Conservation (phyloP, 306 rosid species). For the Rubus parviflorus region DNA sequence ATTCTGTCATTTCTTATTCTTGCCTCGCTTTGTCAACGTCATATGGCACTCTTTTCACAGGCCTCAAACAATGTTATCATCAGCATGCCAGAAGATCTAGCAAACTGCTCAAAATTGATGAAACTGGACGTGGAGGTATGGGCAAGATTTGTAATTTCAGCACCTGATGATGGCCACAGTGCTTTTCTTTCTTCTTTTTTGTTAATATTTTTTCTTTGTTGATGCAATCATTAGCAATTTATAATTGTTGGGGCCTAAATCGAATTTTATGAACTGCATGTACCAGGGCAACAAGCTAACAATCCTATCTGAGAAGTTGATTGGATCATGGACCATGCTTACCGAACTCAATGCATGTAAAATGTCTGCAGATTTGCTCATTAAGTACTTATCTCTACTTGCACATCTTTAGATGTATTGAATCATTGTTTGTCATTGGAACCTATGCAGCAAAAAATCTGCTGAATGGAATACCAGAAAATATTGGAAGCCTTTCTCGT, state of each 20-base stretch:
- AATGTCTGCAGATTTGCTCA: conserved; percentile 22
- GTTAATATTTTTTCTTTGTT: not conserved
- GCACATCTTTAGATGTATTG: conserved; percentile 19
- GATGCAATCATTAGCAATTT: conserved; percentile 14
- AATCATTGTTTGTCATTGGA: conserved; percentile 22
- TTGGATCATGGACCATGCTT: conserved; percentile 80
- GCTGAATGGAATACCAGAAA: conserved; percentile 62
- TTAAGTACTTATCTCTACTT: conserved; percentile 14
- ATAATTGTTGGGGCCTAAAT: conserved; percentile 15
- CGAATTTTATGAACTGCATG: conserved; percentile 18
- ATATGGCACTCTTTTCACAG: conserved; percentile 45
- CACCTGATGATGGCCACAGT: conserved; percentile 10
- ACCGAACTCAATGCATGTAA: conserved; percentile 87
- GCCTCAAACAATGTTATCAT: conserved; percentile 72
- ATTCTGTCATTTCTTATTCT: not conserved
- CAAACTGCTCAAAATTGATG: conserved; percentile 73
- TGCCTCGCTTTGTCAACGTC: not conserved
- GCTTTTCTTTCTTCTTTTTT: not conserved
- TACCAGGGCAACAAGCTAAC: conserved; percentile 84
- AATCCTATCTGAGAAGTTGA: conserved; percentile 52
- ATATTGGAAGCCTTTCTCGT: conserved; percentile 76
- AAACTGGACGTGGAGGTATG: conserved; percentile 90
- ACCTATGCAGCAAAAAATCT: conserved; percentile 73
- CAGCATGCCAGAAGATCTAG: conserved; percentile 78
- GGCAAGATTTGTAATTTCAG: conserved; percentile 22